A percentile compares a stretch with the other conserved stretches of the same genome.
Evolutionary conservation across 805 yeast genomes (phyloP).

Genomic region (Kuraishia molischiana): DNA sequence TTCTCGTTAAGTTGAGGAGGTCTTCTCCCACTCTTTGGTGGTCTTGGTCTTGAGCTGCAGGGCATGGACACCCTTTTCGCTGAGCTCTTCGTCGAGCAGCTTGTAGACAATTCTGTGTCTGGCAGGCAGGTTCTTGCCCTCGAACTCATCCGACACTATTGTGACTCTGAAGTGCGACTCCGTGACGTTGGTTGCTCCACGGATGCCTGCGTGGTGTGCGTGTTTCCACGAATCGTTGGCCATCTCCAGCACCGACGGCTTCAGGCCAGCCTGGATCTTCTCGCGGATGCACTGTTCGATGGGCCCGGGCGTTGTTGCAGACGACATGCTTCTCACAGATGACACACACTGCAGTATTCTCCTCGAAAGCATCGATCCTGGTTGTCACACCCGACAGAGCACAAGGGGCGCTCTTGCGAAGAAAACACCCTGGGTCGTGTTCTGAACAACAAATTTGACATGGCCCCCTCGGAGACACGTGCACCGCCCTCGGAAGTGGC

Average conservation of each 20-base stretch:
- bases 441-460: too few species aligned
- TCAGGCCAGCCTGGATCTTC: conserved; percentile 29
- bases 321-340: too few species aligned
- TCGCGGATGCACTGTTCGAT: conserved; percentile 36
- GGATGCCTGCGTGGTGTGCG: conserved; percentile 76
- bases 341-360: too few species aligned
- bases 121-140: conserved; percentile 53
- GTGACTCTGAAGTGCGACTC: conserved; percentile 81
- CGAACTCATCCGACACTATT: conserved; percentile 60
- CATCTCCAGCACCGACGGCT: conserved; percentile 40
- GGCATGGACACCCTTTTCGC: conserved; percentile 73
- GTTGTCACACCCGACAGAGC: too few species aligned
- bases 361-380: too few species aligned
- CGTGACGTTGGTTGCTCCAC: conserved; percentile 56
- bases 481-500: too few species aligned
- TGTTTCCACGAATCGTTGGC: conserved; percentile 83
- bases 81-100: conserved; percentile 63
- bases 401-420: too few species aligned
- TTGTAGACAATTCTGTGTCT: conserved; percentile 73
- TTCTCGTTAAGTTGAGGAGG: too few species aligned
- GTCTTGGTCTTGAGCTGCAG: conserved; percentile 80
- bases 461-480: too few species aligned
- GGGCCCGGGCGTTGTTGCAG: conserved; percentile 20
- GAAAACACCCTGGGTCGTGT: too few species aligned
- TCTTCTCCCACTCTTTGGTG: conserved; percentile 37